Evolutionary conservation across 441 rosid species (phyloP), one percentile per base, ranked within the genome.

Genomic region (Gossypium gossypioides): DNA sequence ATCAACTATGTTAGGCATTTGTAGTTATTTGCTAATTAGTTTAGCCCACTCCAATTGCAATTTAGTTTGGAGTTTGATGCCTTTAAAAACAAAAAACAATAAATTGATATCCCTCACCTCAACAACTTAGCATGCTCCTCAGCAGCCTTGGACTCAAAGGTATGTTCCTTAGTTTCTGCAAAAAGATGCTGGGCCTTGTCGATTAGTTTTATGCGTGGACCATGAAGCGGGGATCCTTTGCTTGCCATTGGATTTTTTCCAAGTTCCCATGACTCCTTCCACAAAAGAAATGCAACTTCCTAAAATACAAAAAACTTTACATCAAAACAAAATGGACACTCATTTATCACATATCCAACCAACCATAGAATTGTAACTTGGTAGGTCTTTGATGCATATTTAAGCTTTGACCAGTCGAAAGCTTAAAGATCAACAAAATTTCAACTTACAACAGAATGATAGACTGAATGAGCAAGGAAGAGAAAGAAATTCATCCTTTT

Each of bases 231-330:
- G 76, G 98, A 89, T 72, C 99, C 99, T 81, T 84, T 92, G 80
- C 97, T 95, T 74, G 96, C 97, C 98, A 95, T 91, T 65, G 99
- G 95, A 78, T 88, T 95, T 78, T 86, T 91, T 61, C 89, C 97
- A 50, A 87, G 76, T 76, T 88, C 96, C 98, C 96, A 95, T 62
- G 98, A 95, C 75, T 95, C 98, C 80, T 87, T 95, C 99, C 99
- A 95, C 42, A 95, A 72, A 80, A 95, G 96, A 78, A 87, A 88
- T 76, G 93, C 98, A 74, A 95, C 99, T 68, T 92, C 98, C 99
- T 95, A 76, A 4, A 74, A 54, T 74, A 46, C 65, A 67, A 48
- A 37, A 67, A 24, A 25, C 62, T 61, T 29, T 69, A 54, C 2
- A 29, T 66, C 76, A 78, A 60, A 50, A 59, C 58, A 32, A 64